These are phyloP conservation scores for Termitomyces sp. DNA, from an alignment of 768 basidiomycete genomes.

Conservation along the genomic window DNA sequence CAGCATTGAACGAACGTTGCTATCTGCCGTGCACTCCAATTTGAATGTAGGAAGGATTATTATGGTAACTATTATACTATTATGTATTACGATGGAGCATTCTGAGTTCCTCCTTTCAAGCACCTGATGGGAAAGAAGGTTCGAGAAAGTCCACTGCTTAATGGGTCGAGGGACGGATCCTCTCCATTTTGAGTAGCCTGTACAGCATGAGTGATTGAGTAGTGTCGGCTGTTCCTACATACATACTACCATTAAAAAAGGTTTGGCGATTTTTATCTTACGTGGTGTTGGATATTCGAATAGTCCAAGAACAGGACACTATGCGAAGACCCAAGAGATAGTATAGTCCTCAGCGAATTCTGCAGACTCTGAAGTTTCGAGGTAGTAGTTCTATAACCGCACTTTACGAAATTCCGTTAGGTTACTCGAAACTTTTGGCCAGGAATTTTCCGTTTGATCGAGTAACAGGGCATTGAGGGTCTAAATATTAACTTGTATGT, in stretches of 20 bases:
- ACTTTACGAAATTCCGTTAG: background rate
- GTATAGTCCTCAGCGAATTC: background rate
- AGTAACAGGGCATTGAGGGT: background rate
- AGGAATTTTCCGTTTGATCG: background rate
- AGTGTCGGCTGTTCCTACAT: background rate
- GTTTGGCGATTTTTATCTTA: background rate
- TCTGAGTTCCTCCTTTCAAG: background rate
- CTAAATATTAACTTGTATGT: background rate
- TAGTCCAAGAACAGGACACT: background rate
- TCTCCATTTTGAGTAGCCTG: background rate
- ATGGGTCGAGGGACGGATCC: background rate
- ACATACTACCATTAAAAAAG: background rate
- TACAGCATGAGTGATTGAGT: background rate
- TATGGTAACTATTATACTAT: background rate
- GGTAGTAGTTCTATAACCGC: background rate
- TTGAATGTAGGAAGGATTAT: background rate
- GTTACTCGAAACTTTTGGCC: background rate
- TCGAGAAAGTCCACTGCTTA: background rate
- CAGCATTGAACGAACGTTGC: background rate
- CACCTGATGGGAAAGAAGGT: background rate
- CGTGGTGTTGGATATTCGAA: background rate
- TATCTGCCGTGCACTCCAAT: background rate
- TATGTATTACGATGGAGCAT: background rate
- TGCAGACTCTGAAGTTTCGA: background rate
- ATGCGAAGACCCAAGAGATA: background rate